Conservation (phyloP, 768 basidiomycete species). For the Phanerochaete carnosa region DNA sequence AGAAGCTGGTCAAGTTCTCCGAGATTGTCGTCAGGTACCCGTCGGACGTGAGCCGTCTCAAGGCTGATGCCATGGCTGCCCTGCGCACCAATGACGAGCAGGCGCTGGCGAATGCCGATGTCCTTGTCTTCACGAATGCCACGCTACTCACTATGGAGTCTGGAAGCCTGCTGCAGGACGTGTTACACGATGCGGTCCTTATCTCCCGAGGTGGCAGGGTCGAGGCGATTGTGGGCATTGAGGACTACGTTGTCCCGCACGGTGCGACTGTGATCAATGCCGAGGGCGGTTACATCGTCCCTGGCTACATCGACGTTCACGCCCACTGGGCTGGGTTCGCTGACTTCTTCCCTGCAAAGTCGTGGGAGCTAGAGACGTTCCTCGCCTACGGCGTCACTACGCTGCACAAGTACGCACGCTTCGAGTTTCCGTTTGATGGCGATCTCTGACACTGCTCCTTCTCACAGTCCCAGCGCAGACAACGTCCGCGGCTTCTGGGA, state of each 20-base stretch:
- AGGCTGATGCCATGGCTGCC: conserved; percentile 34
- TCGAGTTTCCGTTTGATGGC: not conserved
- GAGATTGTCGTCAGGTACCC: conserved; percentile 57
- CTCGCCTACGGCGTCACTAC: conserved; percentile 76
- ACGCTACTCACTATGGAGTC: conserved; percentile 69
- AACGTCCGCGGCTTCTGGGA: conserved; percentile 63
- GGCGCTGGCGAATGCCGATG: conserved; percentile 33
- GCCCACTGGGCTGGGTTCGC: conserved; percentile 66
- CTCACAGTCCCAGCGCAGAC: conserved; percentile 59
- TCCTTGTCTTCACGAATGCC: conserved; percentile 62
- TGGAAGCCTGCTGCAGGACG: conserved; percentile 43
- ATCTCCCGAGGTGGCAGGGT: conserved; percentile 58
- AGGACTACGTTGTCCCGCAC: conserved; percentile 36
- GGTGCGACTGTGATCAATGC: conserved; percentile 45
- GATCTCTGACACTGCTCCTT: not conserved
- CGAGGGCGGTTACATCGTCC: conserved; percentile 60
- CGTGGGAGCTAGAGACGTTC: conserved; percentile 76
- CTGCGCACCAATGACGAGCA: conserved; percentile 8
- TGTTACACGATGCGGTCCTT: conserved; percentile 51
- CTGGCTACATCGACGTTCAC: conserved; percentile 76
- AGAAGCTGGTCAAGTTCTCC: conserved; percentile 51
- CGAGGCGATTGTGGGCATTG: conserved; percentile 22
- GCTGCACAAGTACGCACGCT: conserved; percentile 60
- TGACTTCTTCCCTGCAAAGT: conserved; percentile 54
- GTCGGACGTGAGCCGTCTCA: conserved; percentile 60